Evolutionary conservation across 225 moss, liverwort and hornwort species (phyloP).

Genomic region (Antitrichia curtipendula): DNA sequence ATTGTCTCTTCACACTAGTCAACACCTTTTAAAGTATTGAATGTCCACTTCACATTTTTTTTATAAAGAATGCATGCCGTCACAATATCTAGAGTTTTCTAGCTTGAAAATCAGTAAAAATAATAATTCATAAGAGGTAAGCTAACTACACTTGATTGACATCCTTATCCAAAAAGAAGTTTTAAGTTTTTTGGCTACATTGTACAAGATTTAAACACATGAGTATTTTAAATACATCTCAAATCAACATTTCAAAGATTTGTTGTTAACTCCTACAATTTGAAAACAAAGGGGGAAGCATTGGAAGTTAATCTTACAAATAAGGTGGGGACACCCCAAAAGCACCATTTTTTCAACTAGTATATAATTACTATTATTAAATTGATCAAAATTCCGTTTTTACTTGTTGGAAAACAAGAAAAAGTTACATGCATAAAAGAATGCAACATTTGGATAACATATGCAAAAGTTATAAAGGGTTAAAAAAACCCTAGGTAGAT

Average conservation of each 20-base stretch:
- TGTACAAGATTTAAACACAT: not conserved
- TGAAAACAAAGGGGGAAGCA: accelerated
- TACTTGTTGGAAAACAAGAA: not conserved
- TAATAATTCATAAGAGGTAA: not conserved
- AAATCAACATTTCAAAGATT: not conserved
- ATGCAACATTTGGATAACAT: accelerated
- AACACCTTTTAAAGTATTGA: not conserved
- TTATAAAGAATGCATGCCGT: not conserved
- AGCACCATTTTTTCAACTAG: not conserved
- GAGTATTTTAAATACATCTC: not conserved
- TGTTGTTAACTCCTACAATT: not conserved
- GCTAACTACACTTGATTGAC: not conserved
- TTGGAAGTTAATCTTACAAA: not conserved
- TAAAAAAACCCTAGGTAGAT: not conserved
- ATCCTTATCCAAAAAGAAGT: accelerated
- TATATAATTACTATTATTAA: accelerated
- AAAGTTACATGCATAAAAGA: not conserved
- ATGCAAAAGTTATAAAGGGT: not conserved
- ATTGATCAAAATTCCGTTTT: not conserved
- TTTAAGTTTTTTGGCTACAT: no score
- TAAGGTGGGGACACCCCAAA: not conserved
- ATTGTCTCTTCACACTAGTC: not conserved
- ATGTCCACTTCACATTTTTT: not conserved
- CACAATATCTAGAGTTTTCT: not conserved
- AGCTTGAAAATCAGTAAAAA: not conserved